Base-by-base conservation (phyloP, 345 rosid species). In the Salix purpurea region DNA sequence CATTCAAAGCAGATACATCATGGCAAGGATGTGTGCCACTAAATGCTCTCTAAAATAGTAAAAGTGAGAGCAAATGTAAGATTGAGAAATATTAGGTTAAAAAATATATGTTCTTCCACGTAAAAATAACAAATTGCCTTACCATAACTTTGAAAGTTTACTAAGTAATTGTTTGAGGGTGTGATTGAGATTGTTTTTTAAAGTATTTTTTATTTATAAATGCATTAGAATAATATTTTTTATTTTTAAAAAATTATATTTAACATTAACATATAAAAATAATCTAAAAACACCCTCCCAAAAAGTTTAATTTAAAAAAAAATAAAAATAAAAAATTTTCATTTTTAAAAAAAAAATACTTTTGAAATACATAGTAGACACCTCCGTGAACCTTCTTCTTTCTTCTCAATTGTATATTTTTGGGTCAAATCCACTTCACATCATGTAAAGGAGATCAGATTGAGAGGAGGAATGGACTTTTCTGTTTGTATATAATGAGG, bases 1-100 rank as follows among this genome's bases (percentile, higher is more conserved):
- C 65, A 71, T 71, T 71, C 64, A 15, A 40, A 71, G 61, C 73
- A 48, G n/a, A 39, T 48, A 0, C 11, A 67, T 70, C 48, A 70
- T 70, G 73, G 52, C 73, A 6, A 24, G 61, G 15, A 48, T 70
- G 72, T 24, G 72, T 42, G 30, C 54, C 34, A 69, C 54, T 16
- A 9, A n/a, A 23, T 24, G 6, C 24, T 58, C 64, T 2, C 64
- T n/a, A 23, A n/a, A 23, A 58, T 23, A 23, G 28, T 58, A 58
- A 1, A 58, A 9, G 28, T n/a, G 8, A 52, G 2, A 52, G 58
- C 3, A 19, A 19, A 52, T 19, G 23, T 18, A 18, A 1, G 58
- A 10, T 10, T 10, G 28, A 58, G 64, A n/a, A 1, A 34, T 34
- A 34, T 34, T 34, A 34, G 37, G 10, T 7, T 39, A 7, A 39